These are phyloP conservation scores for Pseudophaeomoniella oleicola DNA, from an alignment of 2,329 filamentous ascomycete genomes.

Conservation along the genomic window DNA sequence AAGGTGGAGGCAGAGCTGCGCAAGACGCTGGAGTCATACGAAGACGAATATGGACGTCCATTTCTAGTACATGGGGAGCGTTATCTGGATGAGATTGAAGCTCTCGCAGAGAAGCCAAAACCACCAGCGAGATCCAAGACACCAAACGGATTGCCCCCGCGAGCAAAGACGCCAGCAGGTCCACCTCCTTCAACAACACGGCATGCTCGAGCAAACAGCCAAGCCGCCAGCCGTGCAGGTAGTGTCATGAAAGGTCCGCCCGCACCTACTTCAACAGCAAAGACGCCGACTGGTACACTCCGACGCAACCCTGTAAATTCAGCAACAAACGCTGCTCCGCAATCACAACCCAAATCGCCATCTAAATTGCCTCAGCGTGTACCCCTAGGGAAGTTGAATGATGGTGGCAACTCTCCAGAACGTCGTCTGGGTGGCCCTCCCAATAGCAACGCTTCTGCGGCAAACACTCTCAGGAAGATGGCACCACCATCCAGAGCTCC, in stretches of 20 bases:
- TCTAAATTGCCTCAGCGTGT: slow-evolving; percentile 33
- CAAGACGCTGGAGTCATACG: slow-evolving; percentile 71
- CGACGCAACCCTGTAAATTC: slow-evolving; percentile 8
- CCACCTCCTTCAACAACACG: slow-evolving; percentile 15
- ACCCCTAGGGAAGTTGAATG: slow-evolving; percentile 29
- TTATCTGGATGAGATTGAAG: slow-evolving; percentile 75
- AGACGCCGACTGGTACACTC: slow-evolving; percentile 27
- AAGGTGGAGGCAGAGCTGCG: slow-evolving; percentile 77
- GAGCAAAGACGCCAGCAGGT: slow-evolving; percentile 30
- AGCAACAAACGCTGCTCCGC: slow-evolving; percentile 12
- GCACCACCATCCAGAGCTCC: slow-evolving; percentile 44
- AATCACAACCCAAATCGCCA: slow-evolving; percentile 25
- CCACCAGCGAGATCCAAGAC: slow-evolving; percentile 60
- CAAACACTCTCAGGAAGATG: slow-evolving; percentile 27
- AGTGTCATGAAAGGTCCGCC: slow-evolving; percentile 24
- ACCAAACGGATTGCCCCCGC: slow-evolving; percentile 47
- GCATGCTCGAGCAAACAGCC: slow-evolving; percentile 13
- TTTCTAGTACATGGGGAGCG: slow-evolving; percentile 87
- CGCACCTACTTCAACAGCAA: slow-evolving; percentile 28
- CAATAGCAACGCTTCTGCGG: slow-evolving; percentile 6
- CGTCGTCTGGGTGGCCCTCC: slow-evolving; percentile 33
- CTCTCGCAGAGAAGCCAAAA: slow-evolving; percentile 41
- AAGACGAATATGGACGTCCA: slow-evolving; percentile 83
- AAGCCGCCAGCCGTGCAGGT: slow-evolving; percentile 16
- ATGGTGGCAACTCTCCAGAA: slow-evolving; percentile 64